Percentiles rank a stretch among this genome's conserved stretches.
These are phyloP conservation scores for Ustilago esculenta DNA, from an alignment of 1,284 basidiomycete genomes.

Conservation along the genomic window DNA sequence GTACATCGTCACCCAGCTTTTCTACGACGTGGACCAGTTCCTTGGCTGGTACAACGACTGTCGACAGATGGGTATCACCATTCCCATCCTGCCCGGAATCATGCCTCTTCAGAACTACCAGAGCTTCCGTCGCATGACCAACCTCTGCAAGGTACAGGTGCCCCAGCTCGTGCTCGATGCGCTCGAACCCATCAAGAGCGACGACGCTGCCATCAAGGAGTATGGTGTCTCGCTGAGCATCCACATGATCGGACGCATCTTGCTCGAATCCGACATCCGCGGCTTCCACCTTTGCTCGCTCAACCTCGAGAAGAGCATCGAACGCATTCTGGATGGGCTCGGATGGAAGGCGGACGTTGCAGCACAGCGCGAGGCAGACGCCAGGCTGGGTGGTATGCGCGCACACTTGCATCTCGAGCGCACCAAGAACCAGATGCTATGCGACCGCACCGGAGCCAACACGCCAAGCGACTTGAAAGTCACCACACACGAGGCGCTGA, in stretches of 20 bases:
- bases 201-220: constrained; percentile 89
- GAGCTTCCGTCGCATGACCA: constrained; percentile 89
- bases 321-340: constrained; percentile 76
- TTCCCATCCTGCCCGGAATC: constrained; percentile 92
- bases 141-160: constrained; percentile 84
- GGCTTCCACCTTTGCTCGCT: constrained; percentile 96
- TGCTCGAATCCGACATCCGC: constrained; percentile 74
- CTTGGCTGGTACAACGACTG: constrained; percentile 52
- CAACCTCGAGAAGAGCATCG: constrained; percentile 95
- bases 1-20: constrained; percentile 95
- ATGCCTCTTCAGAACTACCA: constrained; percentile 98
- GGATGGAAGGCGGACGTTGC: constrained; percentile 40
- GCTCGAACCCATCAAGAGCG: constrained; percentile 77
- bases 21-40: constrained; percentile 83
- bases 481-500: constrained; percentile 40
- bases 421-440: constrained; percentile 45
- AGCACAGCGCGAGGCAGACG: constrained; percentile 15
- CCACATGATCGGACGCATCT: constrained; percentile 75
- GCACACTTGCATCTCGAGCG: constrained; percentile 31
- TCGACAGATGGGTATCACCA: constrained; percentile 76
- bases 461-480: constrained; percentile 45
- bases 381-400: constrained; percentile 13
- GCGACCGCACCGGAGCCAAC: constrained; percentile 42
- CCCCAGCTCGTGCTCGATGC: constrained; percentile 77
- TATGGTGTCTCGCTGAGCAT: constrained; percentile 75